A percentile compares a stretch with the other conserved stretches of the same genome.
phyloP scores from a whole-genome alignment of 345 rosid genomes.

The Toxicodendron radicans region DNA sequence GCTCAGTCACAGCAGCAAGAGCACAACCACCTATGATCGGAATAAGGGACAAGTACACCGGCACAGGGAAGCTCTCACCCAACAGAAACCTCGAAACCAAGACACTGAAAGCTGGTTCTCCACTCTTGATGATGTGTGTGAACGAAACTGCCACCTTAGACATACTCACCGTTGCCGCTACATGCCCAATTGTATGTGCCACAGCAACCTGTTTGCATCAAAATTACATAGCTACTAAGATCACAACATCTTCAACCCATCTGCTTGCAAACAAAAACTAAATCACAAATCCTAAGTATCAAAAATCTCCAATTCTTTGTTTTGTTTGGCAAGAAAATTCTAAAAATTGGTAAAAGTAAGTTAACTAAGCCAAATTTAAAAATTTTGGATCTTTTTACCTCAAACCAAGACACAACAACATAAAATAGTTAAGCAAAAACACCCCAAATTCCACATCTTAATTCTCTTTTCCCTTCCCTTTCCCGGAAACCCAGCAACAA shows the following conservation, averaged over 20 bases:
- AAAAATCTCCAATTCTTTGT: neutral
- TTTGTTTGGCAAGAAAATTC: neutral
- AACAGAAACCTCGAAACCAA: conserved; percentile 81
- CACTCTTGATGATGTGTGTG: conserved; percentile 98
- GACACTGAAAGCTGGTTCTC: conserved; percentile 97
- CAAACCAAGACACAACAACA: neutral
- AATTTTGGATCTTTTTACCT: neutral
- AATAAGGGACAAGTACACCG: conserved; percentile 82
- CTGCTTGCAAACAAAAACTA: conserved; percentile 2
- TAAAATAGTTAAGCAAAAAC: neutral
- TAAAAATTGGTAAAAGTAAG: neutral
- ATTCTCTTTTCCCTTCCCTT: no score
- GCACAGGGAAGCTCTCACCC: conserved; percentile 82
- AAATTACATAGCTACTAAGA: conserved; percentile 12
- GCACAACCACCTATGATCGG: conserved; percentile 99
- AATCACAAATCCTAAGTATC: neutral
- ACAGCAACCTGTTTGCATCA: conserved; percentile 74
- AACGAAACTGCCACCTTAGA: conserved; percentile 99
- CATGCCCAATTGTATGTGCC: conserved; percentile 99
- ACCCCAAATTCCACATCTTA: neutral
- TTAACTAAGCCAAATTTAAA: neutral
- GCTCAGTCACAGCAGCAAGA: conserved; percentile 93
- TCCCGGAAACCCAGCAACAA: no score
- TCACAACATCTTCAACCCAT: conserved; percentile 13
- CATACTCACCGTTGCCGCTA: conserved; percentile 99